Evolutionary conservation across 192 early-diverging fungal species (phyloP), one percentile per base, ranked within the genome.

Genomic region (Backusella parvicylindrica): DNA sequence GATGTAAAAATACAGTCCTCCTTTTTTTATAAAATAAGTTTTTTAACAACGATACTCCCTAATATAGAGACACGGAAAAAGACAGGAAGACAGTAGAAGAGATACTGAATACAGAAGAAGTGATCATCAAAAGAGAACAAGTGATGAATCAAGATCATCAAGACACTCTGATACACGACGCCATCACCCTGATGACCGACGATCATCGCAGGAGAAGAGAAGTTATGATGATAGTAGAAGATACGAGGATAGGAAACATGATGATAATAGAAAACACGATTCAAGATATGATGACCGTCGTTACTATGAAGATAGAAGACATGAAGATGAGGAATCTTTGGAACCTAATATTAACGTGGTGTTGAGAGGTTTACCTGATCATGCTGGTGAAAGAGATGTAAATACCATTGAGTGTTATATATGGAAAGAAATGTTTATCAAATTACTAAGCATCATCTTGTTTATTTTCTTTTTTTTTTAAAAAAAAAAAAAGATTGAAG

Each of bases 271-370:
- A 68, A 36, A 13, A 3, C 33, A 68, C 11, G 68, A 70, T 18
- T 9, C 26, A 43, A 70, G 68, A 70, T 15, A 43, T 16, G 68
- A 70, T n/a, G 68, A 41, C 12, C 38, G 28, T 13, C 21, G 68
- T 11, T 43, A 28, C 7, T 35, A 66, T 66, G 64, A 66, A 1
- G 64, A 66, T 16, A 70, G 68, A 70, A 31, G 41, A 65, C 6
- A 70, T 26, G 31, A 47, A 28, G 60, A 80, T n/a, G 65, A 77
- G 8, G 71, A 70, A 43, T 15, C 50, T 2, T 41, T 68, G 41
- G 75, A 77, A 26, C 83, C 83, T 12, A 84, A 84, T 71, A 84
- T 78, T 43, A 72, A 81, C 47, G 70, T 81, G 9, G 77, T 84
- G 21, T 36, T 84, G 30, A 80, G 77, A 76, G 77, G 74, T 4